Base-by-base conservation (phyloP, 1,284 basidiomycete species). In the Xanthoconium separans region DNA sequence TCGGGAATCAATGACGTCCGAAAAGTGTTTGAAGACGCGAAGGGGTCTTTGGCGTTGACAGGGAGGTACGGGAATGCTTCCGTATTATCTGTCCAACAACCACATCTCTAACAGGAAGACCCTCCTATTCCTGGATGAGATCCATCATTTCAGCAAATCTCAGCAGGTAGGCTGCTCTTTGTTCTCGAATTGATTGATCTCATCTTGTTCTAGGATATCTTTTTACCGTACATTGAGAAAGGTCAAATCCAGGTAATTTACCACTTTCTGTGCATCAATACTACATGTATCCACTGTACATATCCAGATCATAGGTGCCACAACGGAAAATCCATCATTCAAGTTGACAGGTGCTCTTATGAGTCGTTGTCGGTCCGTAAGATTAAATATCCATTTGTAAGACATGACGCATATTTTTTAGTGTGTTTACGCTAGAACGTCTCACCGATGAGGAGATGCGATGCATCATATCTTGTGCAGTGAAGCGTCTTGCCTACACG, bases 291-390 rank as follows among this genome's bases (percentile, higher is more conserved):
- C 52, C 53, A 64, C 33, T 52, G 57, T 22, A 56, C n/a, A 58
- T 57, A 20, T 52, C 45, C 60, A 87, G 78, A 75, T 95, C 34
- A 84, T 96, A 57, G 91, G 91, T 16, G 93, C 93, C 1, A 96
- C 93, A 3, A 96, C 93, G 0, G 93, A 96, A 70, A 96, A 96
- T 64, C 93, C 93, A 0, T 93, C 90, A 1, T 96, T 95, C 75
- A 91, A 89, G 61, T 71, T 92, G 41, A 90, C 84, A 47, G 82
- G 82, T 34, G 89, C 92, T 5, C 74, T 95, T 36, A 73, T 94
- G 37, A 91, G 89, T 62, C 83, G 92, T 44, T 92, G 91, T 70
- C 82, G 91, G 89, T 87, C 58, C 64, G 81, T 74, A 30, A 29
- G 22, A 24, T 41, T 16, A 49, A 45, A 50, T n/a, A 15, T 44